Conservation (phyloP, 176 grass and related monocot species). For the sorghum (Sorghum bicolor) region Sorghum_bicolor_NCBIv3 NC_012872.2:65498001-65498500, state of each 20-base stretch:
- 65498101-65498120: background rate
- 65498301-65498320: slow-evolving; percentile 45
- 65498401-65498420: background rate
- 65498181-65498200: slow-evolving; percentile 49
- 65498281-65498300: slow-evolving; percentile 27
- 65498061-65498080: background rate
- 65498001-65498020: slow-evolving; percentile 24
- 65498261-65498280: slow-evolving; percentile 9
- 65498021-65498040: background rate
- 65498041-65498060: background rate
- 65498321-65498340: background rate
- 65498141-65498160: slow-evolving; percentile 43
- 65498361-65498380: background rate
- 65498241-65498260: background rate
- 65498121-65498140: slow-evolving; percentile 22
- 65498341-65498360: background rate
- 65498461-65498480: background rate
- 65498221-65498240: background rate
- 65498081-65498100: background rate
- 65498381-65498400: slow-evolving; percentile 18
- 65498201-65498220: slow-evolving; percentile 50
- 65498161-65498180: slow-evolving; percentile 44
- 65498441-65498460: too few species aligned
- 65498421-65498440: too few species aligned
- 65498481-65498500: slow-evolving; percentile 29